Base-by-base conservation (phyloP, 2,329 filamentous ascomycete species). In the Arthrobotrys megalospora region DNA sequence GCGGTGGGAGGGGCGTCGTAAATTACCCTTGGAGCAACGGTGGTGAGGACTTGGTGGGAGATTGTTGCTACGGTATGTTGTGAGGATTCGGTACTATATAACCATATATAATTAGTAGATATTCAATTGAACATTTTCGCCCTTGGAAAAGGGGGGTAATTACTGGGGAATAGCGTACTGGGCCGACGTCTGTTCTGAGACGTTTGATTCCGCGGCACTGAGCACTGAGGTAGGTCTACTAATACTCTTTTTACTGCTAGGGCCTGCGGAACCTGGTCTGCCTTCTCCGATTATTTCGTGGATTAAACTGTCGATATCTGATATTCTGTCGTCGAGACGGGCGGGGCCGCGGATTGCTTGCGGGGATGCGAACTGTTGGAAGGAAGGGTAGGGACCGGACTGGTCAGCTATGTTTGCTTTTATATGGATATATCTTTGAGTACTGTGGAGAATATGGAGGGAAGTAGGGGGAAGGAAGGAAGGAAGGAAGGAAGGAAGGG, bases 211-310 rank as follows among this genome's bases (percentile, higher is more conserved):
- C 76, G 91, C 91, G 60, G 91, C 90, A 83, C 93, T 96, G 82
- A 96, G 87, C 4, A 96, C 91, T 80, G 94, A 97, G 84, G 92
- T 95, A 28, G 94, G 94, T 77, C 94, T 89, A 43, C 55, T 60
- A 4, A 60, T 60, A 83, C 93, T 97, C 80, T 91, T 89, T 81
- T 88, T 89, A 38, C 89, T 88, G 50, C 87, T 88, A 32, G 91
- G 90, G 14, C 89, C 88, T 16, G 89, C 90, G 8, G 91, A 93
- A 19, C 87, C 87, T 0, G 92, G 91, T 58, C 92, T 90, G 83
- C 92, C 92, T 81, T 94, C 92, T 47, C 91, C 91, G 48, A 97
- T 90, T 19, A 98, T 88, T 81, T 89, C 92, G 80, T 93, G 92
- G 83, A 99, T 96, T 81, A 98, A 87, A 80, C 88, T 90, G 84